phyloP scores from a whole-genome alignment of 2,329 filamentous ascomycete species.

The Colletotrichum spaethianum region DNA sequence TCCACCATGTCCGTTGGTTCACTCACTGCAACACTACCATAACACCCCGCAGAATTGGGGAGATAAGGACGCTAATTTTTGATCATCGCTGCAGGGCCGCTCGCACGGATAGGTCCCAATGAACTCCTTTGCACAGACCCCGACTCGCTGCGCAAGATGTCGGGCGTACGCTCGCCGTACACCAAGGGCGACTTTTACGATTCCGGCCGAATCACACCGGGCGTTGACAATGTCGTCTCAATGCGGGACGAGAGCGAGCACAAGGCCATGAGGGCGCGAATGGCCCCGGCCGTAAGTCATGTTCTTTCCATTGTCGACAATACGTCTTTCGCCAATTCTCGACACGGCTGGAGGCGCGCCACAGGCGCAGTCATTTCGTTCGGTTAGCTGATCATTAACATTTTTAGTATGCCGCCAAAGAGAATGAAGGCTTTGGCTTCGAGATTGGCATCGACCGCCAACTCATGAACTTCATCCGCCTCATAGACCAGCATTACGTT shows the following conservation, averaged over 20 bases:
- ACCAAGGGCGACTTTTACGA: conserved; percentile 55
- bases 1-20: background rate
- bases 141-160: conserved; percentile 49
- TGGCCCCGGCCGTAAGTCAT: conserved; percentile 58
- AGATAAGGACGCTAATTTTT: conserved; percentile 30
- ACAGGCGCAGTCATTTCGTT: background rate
- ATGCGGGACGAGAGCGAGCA: conserved; percentile 53
- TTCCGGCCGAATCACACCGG: conserved; percentile 54
- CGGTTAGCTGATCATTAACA: background rate
- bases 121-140: conserved; percentile 58
- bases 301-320: background rate
- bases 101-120: conserved; percentile 60
- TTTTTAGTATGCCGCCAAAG: conserved; percentile 64
- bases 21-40: background rate
- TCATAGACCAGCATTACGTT: conserved; percentile 64
- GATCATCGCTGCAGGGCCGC: conserved; percentile 45
- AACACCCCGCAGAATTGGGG: conserved; percentile 30
- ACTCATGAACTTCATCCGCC: conserved; percentile 55
- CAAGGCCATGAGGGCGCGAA: conserved; percentile 57
- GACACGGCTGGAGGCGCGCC: background rate
- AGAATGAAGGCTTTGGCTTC: conserved; percentile 60
- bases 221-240: conserved; percentile 54
- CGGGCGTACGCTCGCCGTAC: conserved; percentile 54
- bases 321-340: background rate
- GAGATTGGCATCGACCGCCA: conserved; percentile 57